Evolutionary conservation across 345 rosid species (phyloP).

Genomic region (Capsella bursapastoris): DNA sequence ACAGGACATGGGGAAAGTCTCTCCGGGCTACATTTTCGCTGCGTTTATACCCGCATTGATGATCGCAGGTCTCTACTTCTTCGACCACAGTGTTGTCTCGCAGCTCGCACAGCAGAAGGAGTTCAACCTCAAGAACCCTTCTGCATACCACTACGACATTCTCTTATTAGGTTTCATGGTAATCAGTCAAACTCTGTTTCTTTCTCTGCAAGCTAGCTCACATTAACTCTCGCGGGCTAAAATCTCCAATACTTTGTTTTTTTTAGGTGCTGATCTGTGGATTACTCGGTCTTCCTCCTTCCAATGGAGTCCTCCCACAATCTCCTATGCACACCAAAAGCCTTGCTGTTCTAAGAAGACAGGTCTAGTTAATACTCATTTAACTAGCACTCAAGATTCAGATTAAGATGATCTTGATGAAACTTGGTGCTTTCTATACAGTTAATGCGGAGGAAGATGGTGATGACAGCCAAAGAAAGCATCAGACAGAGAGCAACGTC

Average conservation of each 20-base stretch:
- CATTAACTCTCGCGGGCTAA: slow-evolving; percentile 4
- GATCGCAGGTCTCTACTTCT: slow-evolving; percentile 82
- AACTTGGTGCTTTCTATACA: slow-evolving; percentile 36
- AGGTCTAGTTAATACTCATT: slow-evolving; percentile 18
- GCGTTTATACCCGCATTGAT: slow-evolving; percentile 78
- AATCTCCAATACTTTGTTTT: not conserved
- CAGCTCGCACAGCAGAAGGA: slow-evolving; percentile 87
- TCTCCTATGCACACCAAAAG: slow-evolving; percentile 95
- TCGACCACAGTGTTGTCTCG: slow-evolving; percentile 83
- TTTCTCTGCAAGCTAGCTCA: not conserved
- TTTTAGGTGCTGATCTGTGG: slow-evolving; percentile 83
- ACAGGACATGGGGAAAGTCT: slow-evolving; percentile 79
- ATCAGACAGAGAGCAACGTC: slow-evolving; percentile 59
- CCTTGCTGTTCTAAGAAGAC: slow-evolving; percentile 72
- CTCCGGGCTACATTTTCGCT: slow-evolving; percentile 59
- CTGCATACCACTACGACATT: slow-evolving; percentile 79
- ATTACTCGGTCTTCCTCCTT: slow-evolving; percentile 75
- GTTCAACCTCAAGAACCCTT: slow-evolving; percentile 80
- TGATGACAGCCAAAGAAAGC: slow-evolving; percentile 72
- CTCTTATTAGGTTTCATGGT: slow-evolving; percentile 79
- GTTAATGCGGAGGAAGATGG: slow-evolving; percentile 71
- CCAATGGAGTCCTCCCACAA: slow-evolving; percentile 86
- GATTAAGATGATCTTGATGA: not conserved
- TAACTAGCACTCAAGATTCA: not conserved
- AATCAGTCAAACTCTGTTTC: slow-evolving; percentile 8